phyloP scores from a whole-genome alignment of 495 filamentous ascomycete genomes.

The Penicillium arizonense region DNA sequence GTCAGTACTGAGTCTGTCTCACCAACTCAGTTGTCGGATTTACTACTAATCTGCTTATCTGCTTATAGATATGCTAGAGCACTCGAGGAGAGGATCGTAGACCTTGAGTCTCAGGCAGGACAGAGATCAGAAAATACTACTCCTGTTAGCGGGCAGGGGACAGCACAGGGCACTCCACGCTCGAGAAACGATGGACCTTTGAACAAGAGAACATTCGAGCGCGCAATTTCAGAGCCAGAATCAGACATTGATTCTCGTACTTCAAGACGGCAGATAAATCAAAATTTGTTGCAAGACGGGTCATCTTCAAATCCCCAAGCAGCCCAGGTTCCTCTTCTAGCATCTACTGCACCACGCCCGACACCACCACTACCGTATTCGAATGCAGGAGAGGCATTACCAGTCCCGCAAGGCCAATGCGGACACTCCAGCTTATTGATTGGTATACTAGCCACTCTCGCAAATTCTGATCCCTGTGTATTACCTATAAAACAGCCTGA shows the following conservation, averaged over 20 bases:
- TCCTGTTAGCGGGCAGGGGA: background rate
- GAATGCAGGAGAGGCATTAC: background rate
- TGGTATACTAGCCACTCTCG: constrained; percentile 10
- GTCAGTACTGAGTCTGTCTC: constrained; percentile 5
- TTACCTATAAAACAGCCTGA: background rate
- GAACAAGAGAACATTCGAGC: background rate
- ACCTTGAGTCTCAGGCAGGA: constrained; percentile 8
- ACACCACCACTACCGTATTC: background rate
- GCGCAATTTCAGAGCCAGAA: background rate
- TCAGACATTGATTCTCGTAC: background rate
- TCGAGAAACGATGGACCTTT: background rate
- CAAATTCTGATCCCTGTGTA: background rate
- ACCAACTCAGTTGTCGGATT: background rate
- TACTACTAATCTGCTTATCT: background rate
- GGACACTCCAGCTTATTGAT: constrained; percentile 9
- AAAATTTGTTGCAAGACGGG: background rate
- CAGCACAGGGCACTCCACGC: background rate
- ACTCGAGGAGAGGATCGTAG: constrained; percentile 8
- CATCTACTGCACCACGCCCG: background rate
- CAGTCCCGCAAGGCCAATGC: background rate
- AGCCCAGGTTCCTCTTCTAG: background rate
- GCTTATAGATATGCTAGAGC: constrained; percentile 9
- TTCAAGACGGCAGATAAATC: background rate
- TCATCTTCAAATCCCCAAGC: background rate
- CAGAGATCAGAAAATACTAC: background rate